Percentiles rank a stretch among this genome's conserved stretches.
Conservation (phyloP, 2,329 filamentous ascomycete genomes). For the Microcyclosporella mali region DNA sequence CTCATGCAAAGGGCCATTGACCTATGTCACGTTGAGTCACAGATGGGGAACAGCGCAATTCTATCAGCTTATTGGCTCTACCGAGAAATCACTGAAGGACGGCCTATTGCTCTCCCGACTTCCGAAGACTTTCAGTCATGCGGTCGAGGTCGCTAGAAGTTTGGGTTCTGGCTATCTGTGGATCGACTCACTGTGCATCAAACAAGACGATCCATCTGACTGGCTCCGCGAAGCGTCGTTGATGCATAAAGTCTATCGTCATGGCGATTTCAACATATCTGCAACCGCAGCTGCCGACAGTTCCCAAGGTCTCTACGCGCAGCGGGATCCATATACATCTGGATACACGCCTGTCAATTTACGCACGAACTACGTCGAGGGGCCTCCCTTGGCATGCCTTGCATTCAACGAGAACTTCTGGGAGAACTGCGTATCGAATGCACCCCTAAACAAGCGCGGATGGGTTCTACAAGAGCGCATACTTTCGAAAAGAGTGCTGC, state of each 20-base stretch:
- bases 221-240: conserved; percentile 7
- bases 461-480: conserved; percentile 12
- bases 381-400: background rate
- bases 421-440: background rate
- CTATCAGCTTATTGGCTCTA: background rate
- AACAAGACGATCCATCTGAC: conserved; percentile 6
- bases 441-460: conserved; percentile 3
- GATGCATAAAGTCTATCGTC: conserved; percentile 8
- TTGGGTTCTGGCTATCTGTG: conserved; percentile 1
- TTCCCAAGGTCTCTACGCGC: conserved; percentile 2
- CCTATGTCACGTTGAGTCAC: background rate
- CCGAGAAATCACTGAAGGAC: background rate
- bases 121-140: background rate
- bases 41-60: background rate
- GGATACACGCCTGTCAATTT: background rate
- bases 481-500: conserved; percentile 4
- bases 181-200: conserved; percentile 9
- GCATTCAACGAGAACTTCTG: background rate
- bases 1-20: background rate
- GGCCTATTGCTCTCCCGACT: background rate
- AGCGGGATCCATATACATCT: background rate
- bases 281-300: conserved; percentile 4
- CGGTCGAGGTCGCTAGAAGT: background rate
- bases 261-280: conserved; percentile 5
- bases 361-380: background rate